These are phyloP conservation scores for Pterula multifida DNA, from an alignment of 1,284 basidiomycete genomes.

Conservation along the genomic window DNA sequence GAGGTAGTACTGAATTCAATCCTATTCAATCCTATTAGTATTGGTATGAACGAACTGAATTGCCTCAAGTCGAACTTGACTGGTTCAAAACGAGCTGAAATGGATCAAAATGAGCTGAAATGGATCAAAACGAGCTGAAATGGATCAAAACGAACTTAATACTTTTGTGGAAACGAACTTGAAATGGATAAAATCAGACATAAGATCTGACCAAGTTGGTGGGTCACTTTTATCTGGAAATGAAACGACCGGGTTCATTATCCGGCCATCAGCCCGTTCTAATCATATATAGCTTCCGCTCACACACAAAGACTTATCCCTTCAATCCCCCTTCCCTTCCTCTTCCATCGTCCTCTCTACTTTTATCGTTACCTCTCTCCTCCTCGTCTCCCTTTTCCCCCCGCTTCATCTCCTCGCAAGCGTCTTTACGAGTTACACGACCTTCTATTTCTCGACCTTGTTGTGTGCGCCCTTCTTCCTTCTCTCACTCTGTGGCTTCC, in stretches of 20 bases:
- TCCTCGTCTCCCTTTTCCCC: constrained; percentile 19
- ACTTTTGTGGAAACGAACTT: no score
- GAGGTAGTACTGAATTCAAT: not conserved
- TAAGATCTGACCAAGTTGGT: not conserved
- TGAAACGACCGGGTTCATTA: not conserved
- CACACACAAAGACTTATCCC: constrained; percentile 14
- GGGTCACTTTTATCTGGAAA: constrained; percentile 1
- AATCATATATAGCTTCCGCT: constrained; percentile 18
- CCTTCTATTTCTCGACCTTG: constrained; percentile 9
- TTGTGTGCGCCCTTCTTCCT: constrained; percentile 3
- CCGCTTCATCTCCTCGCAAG: constrained; percentile 16
- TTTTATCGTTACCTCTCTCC: constrained; percentile 20
- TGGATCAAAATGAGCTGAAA: no score
- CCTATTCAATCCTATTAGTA: no score
- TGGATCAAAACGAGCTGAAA: no score
- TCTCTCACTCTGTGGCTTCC: not conserved
- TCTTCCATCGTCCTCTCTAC: constrained; percentile 16
- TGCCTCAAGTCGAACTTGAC: no score
- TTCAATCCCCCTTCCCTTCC: constrained; percentile 18
- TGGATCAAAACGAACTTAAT: no score
- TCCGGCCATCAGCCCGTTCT: not conserved
- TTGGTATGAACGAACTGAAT: no score
- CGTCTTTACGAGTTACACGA: constrained; percentile 22
- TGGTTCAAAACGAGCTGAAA: no score
- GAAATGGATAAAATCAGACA: no score